phyloP scores from a whole-genome alignment of 2,329 filamentous ascomycete genomes.

The Colletotrichum tamarilloi region DNA sequence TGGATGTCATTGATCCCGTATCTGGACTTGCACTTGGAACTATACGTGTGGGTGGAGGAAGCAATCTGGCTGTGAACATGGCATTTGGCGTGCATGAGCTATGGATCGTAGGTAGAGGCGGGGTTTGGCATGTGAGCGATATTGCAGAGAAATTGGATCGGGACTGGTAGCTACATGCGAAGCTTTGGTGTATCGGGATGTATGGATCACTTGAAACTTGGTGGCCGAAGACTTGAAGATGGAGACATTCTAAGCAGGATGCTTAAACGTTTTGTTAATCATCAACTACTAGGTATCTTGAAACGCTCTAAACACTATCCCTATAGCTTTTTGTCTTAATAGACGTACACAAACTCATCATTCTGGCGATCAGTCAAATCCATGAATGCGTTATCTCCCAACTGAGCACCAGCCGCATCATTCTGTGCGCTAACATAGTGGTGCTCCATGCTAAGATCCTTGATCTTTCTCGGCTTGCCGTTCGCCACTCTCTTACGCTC shows the following conservation, averaged over 20 bases:
- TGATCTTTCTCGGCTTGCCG: slow-evolving; percentile 69
- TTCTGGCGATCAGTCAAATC: slow-evolving; percentile 75
- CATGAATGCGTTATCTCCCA: slow-evolving; percentile 63
- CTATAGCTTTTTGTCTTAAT: slow-evolving; percentile 46
- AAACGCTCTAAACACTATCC: background rate
- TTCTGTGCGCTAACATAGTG: slow-evolving; percentile 52
- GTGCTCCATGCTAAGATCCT: slow-evolving; percentile 69
- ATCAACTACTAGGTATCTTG: background rate
- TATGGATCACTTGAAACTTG: background rate
- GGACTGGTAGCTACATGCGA: background rate
- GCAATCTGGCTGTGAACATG: background rate
- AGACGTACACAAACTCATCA: slow-evolving; percentile 75
- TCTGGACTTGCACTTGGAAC: background rate
- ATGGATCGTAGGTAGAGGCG: slow-evolving; percentile 3
- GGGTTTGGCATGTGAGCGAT: slow-evolving; percentile 11
- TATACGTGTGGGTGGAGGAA: background rate
- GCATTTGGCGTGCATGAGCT: slow-evolving; percentile 8
- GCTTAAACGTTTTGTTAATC: background rate
- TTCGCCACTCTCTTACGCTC: slow-evolving; percentile 63
- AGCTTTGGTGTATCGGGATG: background rate
- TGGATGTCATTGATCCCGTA: background rate
- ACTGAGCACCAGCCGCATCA: slow-evolving; percentile 39
- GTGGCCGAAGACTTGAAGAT: no score
- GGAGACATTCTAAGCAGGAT: no score
- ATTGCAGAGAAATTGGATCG: slow-evolving; percentile 1